These are phyloP conservation scores for Ormosia emarginata DNA, from an alignment of 306 rosid species.

Conservation along the genomic window DNA sequence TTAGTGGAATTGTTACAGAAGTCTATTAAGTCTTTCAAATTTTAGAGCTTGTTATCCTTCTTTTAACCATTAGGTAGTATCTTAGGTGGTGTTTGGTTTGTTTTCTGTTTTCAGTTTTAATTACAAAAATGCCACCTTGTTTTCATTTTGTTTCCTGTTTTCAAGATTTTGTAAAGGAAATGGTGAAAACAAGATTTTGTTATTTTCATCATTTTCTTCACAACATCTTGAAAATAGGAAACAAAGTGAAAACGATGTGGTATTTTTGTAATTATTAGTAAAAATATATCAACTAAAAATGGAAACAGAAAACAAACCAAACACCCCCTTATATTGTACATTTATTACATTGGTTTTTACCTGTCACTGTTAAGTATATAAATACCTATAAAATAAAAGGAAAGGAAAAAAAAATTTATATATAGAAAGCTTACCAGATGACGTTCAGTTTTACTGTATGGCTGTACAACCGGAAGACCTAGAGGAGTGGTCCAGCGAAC, in stretches of 20 bases:
- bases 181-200: no score
- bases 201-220: no score
- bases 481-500: slow-evolving; percentile 89
- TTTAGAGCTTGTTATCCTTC: not conserved
- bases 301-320: no score
- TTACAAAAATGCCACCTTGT: no score
- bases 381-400: not conserved
- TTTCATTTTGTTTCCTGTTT: no score
- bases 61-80: not conserved
- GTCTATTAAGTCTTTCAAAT: not conserved
- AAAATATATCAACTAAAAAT: no score
- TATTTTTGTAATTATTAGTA: no score
- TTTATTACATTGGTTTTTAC: not conserved
- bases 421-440: slow-evolving; percentile 59
- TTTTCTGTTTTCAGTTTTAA: no score
- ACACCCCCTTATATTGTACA: not conserved
- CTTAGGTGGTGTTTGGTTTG: not conserved
- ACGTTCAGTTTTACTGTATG: slow-evolving; percentile 68
- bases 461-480: slow-evolving; percentile 88
- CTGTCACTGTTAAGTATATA: not conserved
- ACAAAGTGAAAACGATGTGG: no score
- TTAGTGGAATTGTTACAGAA: not conserved
- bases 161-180: no score
- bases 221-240: no score
- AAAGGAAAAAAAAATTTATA: not conserved